Base-by-base conservation (phyloP, 164 flowering plant species). In the Vitis amurensis region DNA sequence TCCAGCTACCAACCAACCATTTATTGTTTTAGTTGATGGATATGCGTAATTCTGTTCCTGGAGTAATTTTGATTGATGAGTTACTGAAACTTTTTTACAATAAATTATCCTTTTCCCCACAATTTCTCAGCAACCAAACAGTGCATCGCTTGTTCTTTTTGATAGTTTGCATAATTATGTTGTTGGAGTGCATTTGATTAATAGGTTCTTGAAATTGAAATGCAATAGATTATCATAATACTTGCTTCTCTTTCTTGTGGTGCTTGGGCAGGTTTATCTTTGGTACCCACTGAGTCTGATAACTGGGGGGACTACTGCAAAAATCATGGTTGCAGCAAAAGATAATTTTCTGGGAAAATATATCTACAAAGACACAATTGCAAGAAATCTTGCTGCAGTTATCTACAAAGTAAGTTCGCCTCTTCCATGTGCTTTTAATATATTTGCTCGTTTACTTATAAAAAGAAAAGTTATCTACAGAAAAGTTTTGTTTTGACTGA, bases 241-340 rank as follows among this genome's bases (percentile, higher is more conserved):
- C 44, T 37, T 37, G 44, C 7, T 4, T 23, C 11, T 47, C 50
- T 52, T 9, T 55, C 9, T 23, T 73, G 9, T 23, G 27, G 27
- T 23, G 27, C 12, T 58, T 78, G 15, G 10, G 61, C 86, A 94
- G 98, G 97, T 91, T 66, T 84, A 88, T 71, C 85, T 91, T 52
- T 92, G 97, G 99, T 91, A 94, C 74, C 99, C 99, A 8, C 90
- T 92, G 29, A 95, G 87, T 81, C 55, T 95, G 30, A 81, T 92
- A 60, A 81, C 93, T 0, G 99, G 98, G 55, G 99, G 98, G 15
- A 90, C 99, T 10, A 95, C 99, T 17, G 98, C 98, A 13, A 92
- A 95, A 75, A 89, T 92, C 71, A 89, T 94, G 98, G 92, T 94
- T 64, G 97, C 99, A 0, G 98, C 97, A 11, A 95, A 95, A 84